Evolutionary conservation across 139 green algal species (phyloP), one percentile per base, ranked within the genome.

Genomic region (Coelastrella sp.): DNA sequence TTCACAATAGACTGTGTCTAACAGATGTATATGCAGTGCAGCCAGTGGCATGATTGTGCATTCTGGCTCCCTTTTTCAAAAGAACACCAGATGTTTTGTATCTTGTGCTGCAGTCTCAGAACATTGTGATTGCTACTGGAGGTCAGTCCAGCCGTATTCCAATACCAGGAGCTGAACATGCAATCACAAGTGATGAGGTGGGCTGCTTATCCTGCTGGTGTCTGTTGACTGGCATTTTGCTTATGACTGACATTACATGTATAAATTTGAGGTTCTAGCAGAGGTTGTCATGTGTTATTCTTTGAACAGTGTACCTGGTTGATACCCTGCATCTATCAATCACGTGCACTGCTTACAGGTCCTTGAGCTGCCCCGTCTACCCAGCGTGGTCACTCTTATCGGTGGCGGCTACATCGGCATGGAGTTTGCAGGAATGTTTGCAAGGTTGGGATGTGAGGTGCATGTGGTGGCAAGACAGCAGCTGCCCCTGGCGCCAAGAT

Each of bases 391-490:
- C 8, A 79, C 64, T 6, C 63, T 99, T 50, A 86, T 99, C 15
- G 97, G 97, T 0, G 95, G 87, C 2, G 96, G 97, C 38, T 99
- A 99, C 93, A 99, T 99, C 72, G 94, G 94, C 7, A 83, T 98
- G 7, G 96, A 99, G 90, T 98, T 98, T 91, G 94, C 97, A 7
- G 89, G 95, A 79, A 99, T 99, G 77, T 99, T 98, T 90, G 85
- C 90, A 0, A 91, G 94, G 64, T 77, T 98, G 19, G 96, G 96
- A 38, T 86, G 87, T 17, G 85, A 97, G n/a, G 91, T 96, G 43
- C 92, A 99, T 85, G 79, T 99, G 9, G 78, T 98, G 94, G 79
- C 79, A 13, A 59, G 79, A 15, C 64, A 79, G 17, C 8, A 37
- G 5, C 63, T 69, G 66, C 79, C 79, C 4, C 79, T 85, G 64